These are phyloP conservation scores for Scleroderma citrinum DNA, from an alignment of 768 basidiomycete genomes.

Conservation along the genomic window DNA sequence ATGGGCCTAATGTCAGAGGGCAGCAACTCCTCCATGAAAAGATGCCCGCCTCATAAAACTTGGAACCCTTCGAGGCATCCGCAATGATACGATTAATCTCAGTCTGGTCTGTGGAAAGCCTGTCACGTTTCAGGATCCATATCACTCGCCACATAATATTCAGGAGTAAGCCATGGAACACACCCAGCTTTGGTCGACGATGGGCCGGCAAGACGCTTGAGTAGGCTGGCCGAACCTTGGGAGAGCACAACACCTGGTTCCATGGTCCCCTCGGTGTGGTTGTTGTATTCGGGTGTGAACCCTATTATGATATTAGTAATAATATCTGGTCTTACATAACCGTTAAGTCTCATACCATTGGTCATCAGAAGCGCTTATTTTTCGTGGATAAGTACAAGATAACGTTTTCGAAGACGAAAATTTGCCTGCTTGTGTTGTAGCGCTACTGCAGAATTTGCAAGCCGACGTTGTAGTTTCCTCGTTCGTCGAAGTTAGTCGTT, in stretches of 20 bases:
- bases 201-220: slow-evolving; percentile 80
- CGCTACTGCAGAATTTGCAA: too few relatives aligned
- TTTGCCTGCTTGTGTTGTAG: too few relatives aligned
- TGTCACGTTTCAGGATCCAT: slow-evolving; percentile 17
- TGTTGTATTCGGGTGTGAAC: too few relatives aligned
- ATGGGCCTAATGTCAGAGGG: slow-evolving; percentile 2
- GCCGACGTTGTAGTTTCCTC: too few relatives aligned
- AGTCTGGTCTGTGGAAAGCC: slow-evolving; percentile 69
- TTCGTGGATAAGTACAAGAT: too few relatives aligned
- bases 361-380: too few relatives aligned
- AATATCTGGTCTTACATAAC: too few relatives aligned
- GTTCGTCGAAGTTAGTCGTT: too few relatives aligned
- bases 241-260: slow-evolving; percentile 32
- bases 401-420: too few relatives aligned
- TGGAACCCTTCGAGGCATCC: slow-evolving; percentile 88
- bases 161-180: slow-evolving; percentile 19
- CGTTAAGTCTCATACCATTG: too few relatives aligned
- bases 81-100: slow-evolving; percentile 88
- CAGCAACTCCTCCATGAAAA: slow-evolving; percentile 2
- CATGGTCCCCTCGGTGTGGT: neutral
- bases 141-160: slow-evolving; percentile 5
- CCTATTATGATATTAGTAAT: too few relatives aligned
- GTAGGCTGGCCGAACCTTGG: slow-evolving; percentile 62
- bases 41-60: slow-evolving; percentile 71
- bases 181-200: slow-evolving; percentile 88